Base-by-base conservation (phyloP, 2,329 filamentous ascomycete species). In the Lasiodiplodia sp. region DNA sequence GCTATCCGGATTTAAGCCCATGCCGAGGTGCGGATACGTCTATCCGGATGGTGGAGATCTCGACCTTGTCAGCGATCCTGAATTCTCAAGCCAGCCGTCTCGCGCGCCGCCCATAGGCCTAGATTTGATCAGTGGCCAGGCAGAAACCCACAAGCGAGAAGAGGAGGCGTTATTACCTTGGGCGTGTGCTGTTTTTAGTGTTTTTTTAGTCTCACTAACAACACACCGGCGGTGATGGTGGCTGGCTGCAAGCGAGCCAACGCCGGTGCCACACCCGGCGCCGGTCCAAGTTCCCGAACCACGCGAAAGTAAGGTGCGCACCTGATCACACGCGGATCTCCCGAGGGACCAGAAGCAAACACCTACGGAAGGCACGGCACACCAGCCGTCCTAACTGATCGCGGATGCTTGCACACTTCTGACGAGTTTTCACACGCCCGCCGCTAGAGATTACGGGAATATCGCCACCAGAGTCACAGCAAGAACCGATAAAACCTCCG, bases 211-310 rank as follows among this genome's bases (percentile, higher is more conserved):
- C 55, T 57, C 23, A 57, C 31, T 37, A 18, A 34, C 21, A 57
- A 21, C n/a, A 37, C 55, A 14, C 55, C 18, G 34, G n/a, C 12
- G n/a, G n/a, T 14, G n/a, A n/a, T 57, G 10, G 55, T 57, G 55
- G 55, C 34, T 57, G 55, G 55, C 55, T 57, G 55, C 31, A 38
- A 38, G 55, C 31, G 55, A 28, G 34, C 37, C 23, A 21, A 37
- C 55, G 31, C 31, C 18, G 31, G 55, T 57, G 55, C 34, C 31
- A 57, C 55, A 57, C 11, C 55, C 55, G 55, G 55, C 55, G n/a
- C 55, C 55, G 55, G 31, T 23, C 31, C 55, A 40, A n/a, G n/a
- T 34, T 0, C 16, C 28, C 25, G 23, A 8, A 25, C 51, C 25
- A 14, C 51, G 21, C 40, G 40, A 44, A 44, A 1, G 40, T 18